These are phyloP conservation scores for Gigaspora rosea DNA, from an alignment of 192 early-diverging fungal genomes.

Conservation along the genomic window DNA sequence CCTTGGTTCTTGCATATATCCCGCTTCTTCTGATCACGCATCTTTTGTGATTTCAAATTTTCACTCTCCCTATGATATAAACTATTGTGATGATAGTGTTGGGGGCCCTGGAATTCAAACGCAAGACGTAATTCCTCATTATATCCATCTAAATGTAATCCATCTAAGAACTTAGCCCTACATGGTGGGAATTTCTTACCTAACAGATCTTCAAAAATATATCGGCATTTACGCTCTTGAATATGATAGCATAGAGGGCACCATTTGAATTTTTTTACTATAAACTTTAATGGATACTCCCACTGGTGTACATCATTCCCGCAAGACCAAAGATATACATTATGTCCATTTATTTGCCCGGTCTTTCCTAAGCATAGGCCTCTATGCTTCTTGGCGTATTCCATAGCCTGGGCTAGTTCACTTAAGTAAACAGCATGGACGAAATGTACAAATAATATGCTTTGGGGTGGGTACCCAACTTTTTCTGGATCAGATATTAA, in stretches of 20 bases:
- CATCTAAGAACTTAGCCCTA: background rate
- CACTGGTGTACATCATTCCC: background rate
- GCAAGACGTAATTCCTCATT: constrained; percentile 1
- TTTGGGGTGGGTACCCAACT: too few relatives aligned
- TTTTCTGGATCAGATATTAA: too few relatives aligned
- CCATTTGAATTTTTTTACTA: background rate
- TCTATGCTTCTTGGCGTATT: background rate
- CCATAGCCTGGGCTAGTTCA: too few relatives aligned
- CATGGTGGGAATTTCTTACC: too few relatives aligned
- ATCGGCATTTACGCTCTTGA: too few relatives aligned
- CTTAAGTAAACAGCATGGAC: too few relatives aligned
- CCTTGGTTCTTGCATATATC: constrained; percentile 11
- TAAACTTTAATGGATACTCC: background rate
- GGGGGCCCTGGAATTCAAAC: background rate
- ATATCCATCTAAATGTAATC: background rate
- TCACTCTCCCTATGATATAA: background rate
- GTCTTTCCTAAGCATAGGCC: background rate
- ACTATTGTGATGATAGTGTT: background rate
- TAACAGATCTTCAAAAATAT: too few relatives aligned
- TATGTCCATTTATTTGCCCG: background rate
- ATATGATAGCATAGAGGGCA: too few relatives aligned
- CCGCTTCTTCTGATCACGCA: constrained; percentile 7
- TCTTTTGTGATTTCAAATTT: constrained; percentile 10
- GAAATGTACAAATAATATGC: background rate
- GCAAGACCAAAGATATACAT: constrained; percentile 23